Conservation (phyloP, 805 yeast species). For the Grigorovia yakushimaensis region DNA sequence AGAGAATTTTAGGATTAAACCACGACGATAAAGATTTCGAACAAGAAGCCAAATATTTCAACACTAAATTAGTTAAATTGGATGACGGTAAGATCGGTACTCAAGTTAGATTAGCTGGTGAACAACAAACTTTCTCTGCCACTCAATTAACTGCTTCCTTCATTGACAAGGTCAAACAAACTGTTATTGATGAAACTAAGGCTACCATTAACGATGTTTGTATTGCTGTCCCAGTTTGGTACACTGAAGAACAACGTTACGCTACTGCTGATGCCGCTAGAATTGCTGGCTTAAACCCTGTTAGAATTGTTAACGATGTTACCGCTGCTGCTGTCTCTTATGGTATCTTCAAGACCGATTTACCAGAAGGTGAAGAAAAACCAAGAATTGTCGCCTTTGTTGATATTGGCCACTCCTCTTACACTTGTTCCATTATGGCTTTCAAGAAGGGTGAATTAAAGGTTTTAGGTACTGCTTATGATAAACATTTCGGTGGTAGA, state of each 20-base stretch:
- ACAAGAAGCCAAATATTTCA: constrained; percentile 63
- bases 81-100: constrained; percentile 71
- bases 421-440: constrained; percentile 80
- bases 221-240: constrained; percentile 95
- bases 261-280: constrained; percentile 91
- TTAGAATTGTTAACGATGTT: constrained; percentile 92
- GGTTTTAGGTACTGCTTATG: constrained; percentile 83
- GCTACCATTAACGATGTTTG: constrained; percentile 72
- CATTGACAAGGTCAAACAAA: constrained; percentile 79
- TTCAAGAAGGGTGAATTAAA: constrained; percentile 95
- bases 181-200: constrained; percentile 73
- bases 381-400: constrained; percentile 85
- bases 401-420: constrained; percentile 95
- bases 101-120: constrained; percentile 75
- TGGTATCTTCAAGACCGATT: constrained; percentile 95
- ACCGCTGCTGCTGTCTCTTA: constrained; percentile 99
- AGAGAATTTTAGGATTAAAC: constrained; percentile 81
- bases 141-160: constrained; percentile 93
- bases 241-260: constrained; percentile 92
- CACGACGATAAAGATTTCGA: constrained; percentile 68
- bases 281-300: constrained; percentile 96
- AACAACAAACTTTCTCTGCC: constrained; percentile 69
- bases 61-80: constrained; percentile 60
- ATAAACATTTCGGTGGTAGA: constrained; percentile 98
- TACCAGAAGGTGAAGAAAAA: constrained; percentile 75